These are phyloP conservation scores for Paramecium biaurelia DNA, from an alignment of 73 alveolate species.

Conservation along the genomic window DNA sequence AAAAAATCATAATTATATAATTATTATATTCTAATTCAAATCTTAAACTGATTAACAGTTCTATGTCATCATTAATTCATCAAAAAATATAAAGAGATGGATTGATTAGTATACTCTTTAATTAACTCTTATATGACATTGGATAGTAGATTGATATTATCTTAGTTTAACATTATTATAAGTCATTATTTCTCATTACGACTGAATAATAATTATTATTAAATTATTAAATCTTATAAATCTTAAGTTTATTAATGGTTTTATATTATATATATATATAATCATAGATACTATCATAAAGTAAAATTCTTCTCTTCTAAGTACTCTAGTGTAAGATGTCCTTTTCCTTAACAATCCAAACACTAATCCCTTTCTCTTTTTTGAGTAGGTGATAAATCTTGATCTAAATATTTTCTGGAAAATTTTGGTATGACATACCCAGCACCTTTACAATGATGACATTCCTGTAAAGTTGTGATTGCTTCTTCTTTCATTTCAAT, in stretches of 20 bases:
- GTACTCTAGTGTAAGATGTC: background rate
- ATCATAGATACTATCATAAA: background rate
- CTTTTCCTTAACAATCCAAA: background rate
- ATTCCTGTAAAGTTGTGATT: background rate
- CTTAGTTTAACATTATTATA: background rate
- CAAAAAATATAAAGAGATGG: background rate
- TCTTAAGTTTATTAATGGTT: conserved; percentile 2
- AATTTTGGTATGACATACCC: background rate
- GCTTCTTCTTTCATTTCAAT: background rate
- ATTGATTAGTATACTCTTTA: too few species aligned
- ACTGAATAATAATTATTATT: background rate
- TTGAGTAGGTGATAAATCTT: background rate
- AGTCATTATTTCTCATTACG: background rate
- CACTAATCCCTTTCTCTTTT: background rate
- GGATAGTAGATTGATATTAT: background rate
- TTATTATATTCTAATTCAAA: too few species aligned
- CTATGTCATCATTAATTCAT: background rate
- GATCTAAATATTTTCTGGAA: background rate
- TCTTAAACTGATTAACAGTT: background rate
- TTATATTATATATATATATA: background rate
- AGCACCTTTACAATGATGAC: background rate
- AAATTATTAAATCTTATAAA: background rate
- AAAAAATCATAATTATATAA: background rate
- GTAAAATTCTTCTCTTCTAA: background rate
- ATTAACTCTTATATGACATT: background rate